These are phyloP conservation scores for Penicillium coffeae DNA, from an alignment of 495 filamentous ascomycete genomes.

Conservation along the genomic window DNA sequence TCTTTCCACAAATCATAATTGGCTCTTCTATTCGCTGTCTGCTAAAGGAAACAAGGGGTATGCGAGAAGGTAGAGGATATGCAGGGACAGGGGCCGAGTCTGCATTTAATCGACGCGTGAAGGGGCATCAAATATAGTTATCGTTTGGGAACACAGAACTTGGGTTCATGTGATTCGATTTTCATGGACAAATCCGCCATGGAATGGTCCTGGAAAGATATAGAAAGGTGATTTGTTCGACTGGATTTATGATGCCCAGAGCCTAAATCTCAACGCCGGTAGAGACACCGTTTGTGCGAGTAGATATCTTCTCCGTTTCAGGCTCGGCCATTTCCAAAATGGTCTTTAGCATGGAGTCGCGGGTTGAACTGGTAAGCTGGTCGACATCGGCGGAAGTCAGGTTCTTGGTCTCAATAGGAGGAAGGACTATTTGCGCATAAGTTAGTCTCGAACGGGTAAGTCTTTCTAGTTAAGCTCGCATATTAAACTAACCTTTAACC, in stretches of 20 bases:
- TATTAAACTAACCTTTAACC: conserved; percentile 68
- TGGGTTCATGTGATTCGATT: neutral
- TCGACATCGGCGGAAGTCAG: conserved; percentile 81
- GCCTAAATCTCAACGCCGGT: conserved; percentile 40
- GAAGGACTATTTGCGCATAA: conserved; percentile 55
- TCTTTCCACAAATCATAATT: no score
- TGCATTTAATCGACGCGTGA: neutral
- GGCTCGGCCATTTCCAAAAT: conserved; percentile 57
- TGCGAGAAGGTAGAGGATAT: conserved; percentile 8
- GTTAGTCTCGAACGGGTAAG: no score
- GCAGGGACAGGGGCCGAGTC: neutral
- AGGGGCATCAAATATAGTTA: neutral
- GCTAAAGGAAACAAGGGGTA: conserved; percentile 3
- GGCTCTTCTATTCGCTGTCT: conserved; percentile 7
- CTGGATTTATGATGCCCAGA: no score
- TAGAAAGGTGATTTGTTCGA: neutral
- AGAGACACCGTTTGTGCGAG: conserved; percentile 28
- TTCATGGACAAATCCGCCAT: neutral
- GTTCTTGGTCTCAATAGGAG: conserved; percentile 77
- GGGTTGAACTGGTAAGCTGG: conserved; percentile 62
- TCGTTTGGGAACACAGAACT: neutral
- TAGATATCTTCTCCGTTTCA: conserved; percentile 17
- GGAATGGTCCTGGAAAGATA: no score
- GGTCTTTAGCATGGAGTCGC: conserved; percentile 76
- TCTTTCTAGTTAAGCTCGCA: no score